phyloP scores from a whole-genome alignment of 495 filamentous ascomycete genomes.

The Penicillium odoratum region DNA sequence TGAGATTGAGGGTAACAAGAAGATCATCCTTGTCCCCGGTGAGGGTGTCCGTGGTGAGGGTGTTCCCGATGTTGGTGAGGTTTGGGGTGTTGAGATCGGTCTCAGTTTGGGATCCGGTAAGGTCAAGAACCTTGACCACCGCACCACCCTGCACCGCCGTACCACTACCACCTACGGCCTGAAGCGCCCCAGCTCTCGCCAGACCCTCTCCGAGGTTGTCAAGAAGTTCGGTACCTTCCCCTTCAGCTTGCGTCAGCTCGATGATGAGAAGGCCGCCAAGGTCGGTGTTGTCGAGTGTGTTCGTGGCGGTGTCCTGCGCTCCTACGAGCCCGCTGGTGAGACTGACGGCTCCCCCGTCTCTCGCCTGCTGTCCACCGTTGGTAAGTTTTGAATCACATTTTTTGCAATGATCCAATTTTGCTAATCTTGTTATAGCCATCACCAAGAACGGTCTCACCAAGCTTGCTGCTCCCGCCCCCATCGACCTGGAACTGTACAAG shows the following conservation, averaged over 20 bases:
- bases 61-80: conserved; percentile 84
- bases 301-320: conserved; percentile 81
- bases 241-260: conserved; percentile 94
- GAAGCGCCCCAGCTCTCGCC: conserved; percentile 88
- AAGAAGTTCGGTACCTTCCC: conserved; percentile 98
- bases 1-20: conserved; percentile 97
- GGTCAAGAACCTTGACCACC: conserved; percentile 84
- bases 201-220: conserved; percentile 86
- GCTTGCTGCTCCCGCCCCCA: conserved; percentile 69
- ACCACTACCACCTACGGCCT: conserved; percentile 86
- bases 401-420: conserved; percentile 15
- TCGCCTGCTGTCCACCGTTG: conserved; percentile 84
- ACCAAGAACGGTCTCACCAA: conserved; percentile 95
- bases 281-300: conserved; percentile 95
- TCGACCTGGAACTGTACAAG: conserved; percentile 77
- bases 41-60: conserved; percentile 87
- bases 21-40: conserved; percentile 88
- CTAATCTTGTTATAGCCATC: conserved; percentile 62
- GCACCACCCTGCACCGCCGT: conserved; percentile 87
- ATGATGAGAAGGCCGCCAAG: conserved; percentile 95
- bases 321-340: conserved; percentile 94
- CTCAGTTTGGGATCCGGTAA: conserved; percentile 90
- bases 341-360: conserved; percentile 82
- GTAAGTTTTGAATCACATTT: conserved; percentile 52
- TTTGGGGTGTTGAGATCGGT: conserved; percentile 97